Conservation (phyloP, 2,329 filamentous ascomycete species). For the Ascocoryne sarcoides region DNA sequence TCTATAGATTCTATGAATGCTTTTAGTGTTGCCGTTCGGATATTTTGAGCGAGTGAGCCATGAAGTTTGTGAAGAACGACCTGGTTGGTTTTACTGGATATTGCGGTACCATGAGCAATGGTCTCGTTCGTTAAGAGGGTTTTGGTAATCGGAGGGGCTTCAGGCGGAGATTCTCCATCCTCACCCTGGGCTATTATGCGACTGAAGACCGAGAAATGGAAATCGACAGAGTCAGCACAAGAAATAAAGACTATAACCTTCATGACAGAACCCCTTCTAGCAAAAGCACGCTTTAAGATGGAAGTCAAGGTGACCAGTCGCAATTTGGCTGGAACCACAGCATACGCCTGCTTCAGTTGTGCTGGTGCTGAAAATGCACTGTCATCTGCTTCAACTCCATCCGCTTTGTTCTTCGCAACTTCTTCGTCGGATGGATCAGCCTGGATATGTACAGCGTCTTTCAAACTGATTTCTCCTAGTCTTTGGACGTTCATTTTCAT, state of each 20-base stretch:
- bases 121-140: conserved; percentile 44
- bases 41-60: conserved; percentile 79
- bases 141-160: conserved; percentile 19
- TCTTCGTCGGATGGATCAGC: conserved; percentile 46
- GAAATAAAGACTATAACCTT: conserved; percentile 96
- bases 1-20: conserved; percentile 67
- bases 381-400: conserved; percentile 36
- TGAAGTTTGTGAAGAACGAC: conserved; percentile 83
- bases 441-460: conserved; percentile 82
- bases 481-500: conserved; percentile 97
- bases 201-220: conserved; percentile 79
- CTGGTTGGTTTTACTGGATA: conserved; percentile 68
- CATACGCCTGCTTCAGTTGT: conserved; percentile 87
- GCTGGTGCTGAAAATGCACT: conserved; percentile 71
- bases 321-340: conserved; percentile 80
- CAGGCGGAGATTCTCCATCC: conserved; percentile 2
- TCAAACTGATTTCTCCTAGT: conserved; percentile 87
- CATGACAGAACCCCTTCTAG: conserved; percentile 83
- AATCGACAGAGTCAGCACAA: conserved; percentile 93
- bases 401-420: conserved; percentile 41
- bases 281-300: conserved; percentile 78
- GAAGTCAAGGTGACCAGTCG: conserved; percentile 81
- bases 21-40: conserved; percentile 77
- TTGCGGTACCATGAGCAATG: conserved; percentile 58
- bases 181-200: conserved; percentile 27